A percentile compares a stretch with the other conserved stretches of the same genome.
Conservation (phyloP, 1,284 basidiomycete genomes). For the Ustilago curta region DNA sequence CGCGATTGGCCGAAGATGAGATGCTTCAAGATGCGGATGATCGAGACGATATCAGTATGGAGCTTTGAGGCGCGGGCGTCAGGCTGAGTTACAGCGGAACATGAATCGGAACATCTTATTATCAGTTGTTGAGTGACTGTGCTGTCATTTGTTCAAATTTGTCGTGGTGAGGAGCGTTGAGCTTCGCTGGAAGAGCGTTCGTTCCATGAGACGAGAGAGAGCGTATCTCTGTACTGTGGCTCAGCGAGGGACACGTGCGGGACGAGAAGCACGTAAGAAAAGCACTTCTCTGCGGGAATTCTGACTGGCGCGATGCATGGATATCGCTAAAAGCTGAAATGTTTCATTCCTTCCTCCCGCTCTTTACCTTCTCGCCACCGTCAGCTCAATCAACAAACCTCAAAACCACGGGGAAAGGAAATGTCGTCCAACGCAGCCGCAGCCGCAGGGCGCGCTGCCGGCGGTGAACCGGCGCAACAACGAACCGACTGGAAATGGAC, state of each 20-base stretch:
- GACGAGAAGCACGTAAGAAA: background rate
- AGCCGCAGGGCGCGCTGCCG: background rate
- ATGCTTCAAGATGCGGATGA: slow-evolving; percentile 28
- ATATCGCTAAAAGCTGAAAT: background rate
- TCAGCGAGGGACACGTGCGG: slow-evolving; percentile 3
- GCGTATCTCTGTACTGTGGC: background rate
- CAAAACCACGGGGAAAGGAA: no score
- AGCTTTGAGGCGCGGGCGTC: slow-evolving; percentile 15
- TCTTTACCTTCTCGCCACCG: background rate
- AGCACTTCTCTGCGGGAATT: no score
- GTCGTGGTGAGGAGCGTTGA: background rate
- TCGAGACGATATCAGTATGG: slow-evolving; percentile 40
- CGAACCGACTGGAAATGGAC: slow-evolving; percentile 47
- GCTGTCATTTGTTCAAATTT: background rate
- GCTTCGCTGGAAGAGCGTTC: background rate
- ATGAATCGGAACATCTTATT: slow-evolving; percentile 5
- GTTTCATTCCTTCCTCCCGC: background rate
- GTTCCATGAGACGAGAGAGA: no score
- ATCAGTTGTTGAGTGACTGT: background rate
- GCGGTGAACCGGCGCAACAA: slow-evolving; percentile 2
- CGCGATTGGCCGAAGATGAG: slow-evolving; percentile 29
- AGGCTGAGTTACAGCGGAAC: background rate
- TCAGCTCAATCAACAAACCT: no score
- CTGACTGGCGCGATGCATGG: slow-evolving; percentile 2
- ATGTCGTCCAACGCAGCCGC: slow-evolving; percentile 19